Evolutionary conservation across 495 filamentous ascomycete species (phyloP), one percentile per base, ranked within the genome.

Genomic region (Hypoxylon perforatum): DNA sequence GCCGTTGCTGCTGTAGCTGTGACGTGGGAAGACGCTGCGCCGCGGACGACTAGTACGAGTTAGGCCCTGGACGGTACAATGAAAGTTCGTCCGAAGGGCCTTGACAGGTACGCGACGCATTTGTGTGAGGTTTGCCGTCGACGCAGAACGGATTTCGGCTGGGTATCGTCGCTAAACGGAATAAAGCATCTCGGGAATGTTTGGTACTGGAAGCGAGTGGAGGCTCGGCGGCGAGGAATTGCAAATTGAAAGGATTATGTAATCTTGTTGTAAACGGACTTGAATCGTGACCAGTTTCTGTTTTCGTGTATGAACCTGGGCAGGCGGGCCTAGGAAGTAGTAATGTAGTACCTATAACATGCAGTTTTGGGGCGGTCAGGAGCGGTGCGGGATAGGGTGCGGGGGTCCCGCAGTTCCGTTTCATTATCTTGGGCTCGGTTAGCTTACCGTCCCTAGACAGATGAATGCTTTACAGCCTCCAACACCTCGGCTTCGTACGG

Each of bases 51-150:
- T 75, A 71, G 73, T 65, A 62, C 79, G 76, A 46, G 70, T 53
- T 25, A 80, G 63, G 47, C 72, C 75, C 49, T 80, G 80, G 67
- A 75, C 77, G 59, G 75, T 75, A 52, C 64, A 75, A 77, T 78
- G 78, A 69, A 75, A 71, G 36, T 71, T 78, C 70, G 81, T 78
- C 72, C 80, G 77, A 62, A 81, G 67, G 57, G 76, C 77, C 71
- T 74, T 78, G 22, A 76, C 61, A 64, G 78, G 78, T 63, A 75
- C 76, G 71, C 81, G 81, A 75, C 80, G 79, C 81, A 84, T 84
- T 70, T 70, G 75, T 71, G 51, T 50, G 41, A 49, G 46, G 65
- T 33, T 64, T 41, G 48, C 72, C 14, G 54, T 72, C 64, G 66
- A 57, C 54, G 67, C 33, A 35, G 19, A 51, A 51, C 46, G 35